Base-by-base conservation (phyloP, 2,329 filamentous ascomycete genomes). In the Mycosphaerella sp. region DNA sequence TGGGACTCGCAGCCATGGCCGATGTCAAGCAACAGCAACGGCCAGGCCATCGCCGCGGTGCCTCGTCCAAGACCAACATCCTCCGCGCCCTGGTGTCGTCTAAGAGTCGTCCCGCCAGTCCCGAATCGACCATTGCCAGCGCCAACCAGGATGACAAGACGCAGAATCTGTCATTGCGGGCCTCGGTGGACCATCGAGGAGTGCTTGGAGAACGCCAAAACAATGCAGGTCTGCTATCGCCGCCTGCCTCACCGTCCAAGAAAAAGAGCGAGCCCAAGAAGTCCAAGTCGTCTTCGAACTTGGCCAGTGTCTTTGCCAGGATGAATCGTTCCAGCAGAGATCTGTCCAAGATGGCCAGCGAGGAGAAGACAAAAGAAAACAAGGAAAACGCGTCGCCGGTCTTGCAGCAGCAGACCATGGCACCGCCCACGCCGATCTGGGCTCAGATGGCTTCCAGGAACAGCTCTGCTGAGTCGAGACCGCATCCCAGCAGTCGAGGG, bases 301-400 rank as follows among this genome's bases (percentile, higher is more conserved):
- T 97, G n/a, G 82, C 83, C 0, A 83, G 80, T 4, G 79, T 96
- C 51, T 79, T 95, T 48, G 83, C 83, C 53, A 84, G 86, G 53
- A 82, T 84, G 55, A 89, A 86, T 46, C 64, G 67, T 68, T 89
- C 88, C 8, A 78, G 84, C 50, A 88, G 84, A 65, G 74, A 78
- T 51, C 73, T 72, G 34, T 79, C 81, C 10, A 79, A 82, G 6
- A 75, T 78, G 50, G 70, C 75, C 23, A 76, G 74, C 39, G 17
- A 48, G 11, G 70, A 73, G 29, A 85, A 81, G 64, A 85, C 92
- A 69, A 95, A 95, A 72, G 90, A 95, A 71, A 85, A 92, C 69
- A 95, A 95, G 72, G 90, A 95, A 71, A 95, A 95, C 68, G 80
- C 78, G 51, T 84, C 80, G 32, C 88, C 87, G 3, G 74, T 77